Percentiles rank a stretch among this genome's conserved stretches.
These are phyloP conservation scores for Oldenlandia corymbosa DNA, from an alignment of 257 asterid species.

Conservation along the genomic window DNA sequence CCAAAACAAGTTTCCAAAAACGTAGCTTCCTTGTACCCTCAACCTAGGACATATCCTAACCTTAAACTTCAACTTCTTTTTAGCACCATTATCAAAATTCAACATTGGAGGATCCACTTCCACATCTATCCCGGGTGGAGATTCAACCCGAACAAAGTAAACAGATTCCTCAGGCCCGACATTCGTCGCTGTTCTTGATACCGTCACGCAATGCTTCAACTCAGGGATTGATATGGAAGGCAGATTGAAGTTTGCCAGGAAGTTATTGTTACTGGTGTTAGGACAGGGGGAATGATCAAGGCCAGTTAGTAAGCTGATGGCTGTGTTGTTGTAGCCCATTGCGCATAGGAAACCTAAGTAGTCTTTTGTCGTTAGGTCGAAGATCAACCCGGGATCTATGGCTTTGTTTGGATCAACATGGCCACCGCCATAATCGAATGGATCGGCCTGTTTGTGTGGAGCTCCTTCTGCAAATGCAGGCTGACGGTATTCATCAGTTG, in stretches of 20 bases:
- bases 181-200: conserved; percentile 28
- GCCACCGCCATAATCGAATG: conserved; percentile 37
- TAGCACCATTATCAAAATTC: conserved; percentile 13
- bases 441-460: conserved; percentile 36
- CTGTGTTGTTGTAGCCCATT: conserved; percentile 26
- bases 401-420: conserved; percentile 36
- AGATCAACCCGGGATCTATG: conserved; percentile 32
- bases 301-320: conserved; percentile 20
- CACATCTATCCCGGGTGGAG: conserved; percentile 29
- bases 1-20: conserved; percentile 38
- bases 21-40: conserved; percentile 22
- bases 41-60: conserved; percentile 23
- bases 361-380: conserved; percentile 16
- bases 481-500: conserved; percentile 24
- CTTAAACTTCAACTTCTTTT: conserved; percentile 19
- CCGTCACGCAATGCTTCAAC: conserved; percentile 20
- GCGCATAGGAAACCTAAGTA: conserved; percentile 28
- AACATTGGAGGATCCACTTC: conserved; percentile 25
- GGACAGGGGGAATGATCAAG: neutral
- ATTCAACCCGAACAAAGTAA: conserved; percentile 19
- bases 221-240: conserved; percentile 37
- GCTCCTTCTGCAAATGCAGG: conserved; percentile 34
- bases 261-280: conserved; percentile 4
- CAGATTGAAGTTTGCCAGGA: conserved; percentile 26
- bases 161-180: conserved; percentile 27